Evolutionary conservation across 441 rosid species (phyloP), one percentile per base, ranked within the genome.

Genomic region (Populus hybrid): DNA sequence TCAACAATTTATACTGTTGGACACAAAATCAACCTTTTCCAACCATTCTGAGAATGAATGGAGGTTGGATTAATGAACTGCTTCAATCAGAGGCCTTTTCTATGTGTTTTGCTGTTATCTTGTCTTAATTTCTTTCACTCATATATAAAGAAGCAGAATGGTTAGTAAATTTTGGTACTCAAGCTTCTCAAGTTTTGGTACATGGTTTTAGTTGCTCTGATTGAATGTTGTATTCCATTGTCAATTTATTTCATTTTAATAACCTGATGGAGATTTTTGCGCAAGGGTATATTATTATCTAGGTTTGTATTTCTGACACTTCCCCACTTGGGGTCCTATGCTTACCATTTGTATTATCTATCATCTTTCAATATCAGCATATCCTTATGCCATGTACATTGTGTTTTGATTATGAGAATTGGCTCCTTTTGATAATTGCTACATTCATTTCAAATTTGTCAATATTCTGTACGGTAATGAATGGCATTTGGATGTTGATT

Each of bases 21-120:
- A 50, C 56, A 50, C 56, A 50, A 50, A 50, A 50, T 50, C 56
- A 50, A 50, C 78, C 68, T 75, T 78, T 63, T 80, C 77, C 84
- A 68, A 76, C 69, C 79, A 66, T 79, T 78, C 74, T 61, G 79
- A 68, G 64, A 77, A 77, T 45, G 56, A 45, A 45, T 72, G 81
- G 83, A 77, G 78, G 82, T 79, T 82, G 85, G 82, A 64, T 77
- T 83, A 53, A 76, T 74, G 81, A 79, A 78, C 78, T 83, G 83
- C 80, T 74, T 77, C 76, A 56, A 78, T 76, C 82, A 64, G 78
- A 77, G 79, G 83, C 83, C 77, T 75, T 83, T 75, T 86, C 76
- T 80, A 81, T 81, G 81, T 78, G 81, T 81, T 86, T 86, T 79
- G 81, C 72, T 74, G 69, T 82, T 82, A 83, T 82, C 84, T 80